Conservation (phyloP, 2,329 filamentous ascomycete genomes). For the Colletotrichum limetticola region DNA sequence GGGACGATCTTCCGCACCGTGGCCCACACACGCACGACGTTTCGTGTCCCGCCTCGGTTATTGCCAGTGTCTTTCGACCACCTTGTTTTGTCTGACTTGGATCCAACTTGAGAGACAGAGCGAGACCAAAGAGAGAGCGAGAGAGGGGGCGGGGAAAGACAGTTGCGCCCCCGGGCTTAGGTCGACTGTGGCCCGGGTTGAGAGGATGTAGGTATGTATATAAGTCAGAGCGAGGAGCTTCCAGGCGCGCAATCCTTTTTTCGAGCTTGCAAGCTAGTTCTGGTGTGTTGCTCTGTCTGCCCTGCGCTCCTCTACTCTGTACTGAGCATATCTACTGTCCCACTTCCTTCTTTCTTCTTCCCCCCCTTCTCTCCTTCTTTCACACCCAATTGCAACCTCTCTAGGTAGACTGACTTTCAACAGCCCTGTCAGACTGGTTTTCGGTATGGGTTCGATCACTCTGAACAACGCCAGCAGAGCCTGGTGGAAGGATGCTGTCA, state of each 20-base stretch:
- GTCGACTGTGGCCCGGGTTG: background rate
- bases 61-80: background rate
- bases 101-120: background rate
- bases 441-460: constrained; percentile 28
- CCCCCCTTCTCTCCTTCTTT: background rate
- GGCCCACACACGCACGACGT: constrained; percentile 30
- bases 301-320: background rate
- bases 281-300: background rate
- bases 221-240: background rate
- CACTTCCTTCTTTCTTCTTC: background rate
- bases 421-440: background rate
- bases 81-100: background rate
- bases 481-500: constrained; percentile 68
- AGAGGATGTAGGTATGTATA: background rate
- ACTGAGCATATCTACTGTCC: constrained; percentile 1
- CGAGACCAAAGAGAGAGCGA: background rate
- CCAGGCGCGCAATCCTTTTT: background rate
- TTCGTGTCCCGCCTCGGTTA: constrained; percentile 31
- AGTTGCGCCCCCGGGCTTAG: background rate
- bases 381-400: background rate
- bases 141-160: background rate
- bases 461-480: constrained; percentile 14
- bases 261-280: background rate
- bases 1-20: constrained; percentile 32
- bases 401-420: background rate